phyloP scores from a whole-genome alignment of 768 basidiomycete genomes.

The Podaxis sp. region DNA sequence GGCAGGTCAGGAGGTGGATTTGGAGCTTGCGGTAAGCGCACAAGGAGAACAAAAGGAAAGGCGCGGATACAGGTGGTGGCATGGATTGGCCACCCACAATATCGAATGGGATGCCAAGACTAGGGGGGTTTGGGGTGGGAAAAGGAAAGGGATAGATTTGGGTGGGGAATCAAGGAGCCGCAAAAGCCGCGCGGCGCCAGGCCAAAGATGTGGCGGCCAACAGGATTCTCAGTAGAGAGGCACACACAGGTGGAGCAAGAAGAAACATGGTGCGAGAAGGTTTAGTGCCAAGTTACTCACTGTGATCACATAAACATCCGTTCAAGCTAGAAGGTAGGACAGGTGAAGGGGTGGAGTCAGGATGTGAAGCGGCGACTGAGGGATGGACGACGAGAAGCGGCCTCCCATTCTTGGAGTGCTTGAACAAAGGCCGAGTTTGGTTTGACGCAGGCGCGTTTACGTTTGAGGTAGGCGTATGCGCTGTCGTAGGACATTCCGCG shows the following conservation, averaged over 20 bases:
- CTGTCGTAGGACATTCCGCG: conserved; percentile 69
- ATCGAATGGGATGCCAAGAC: not conserved
- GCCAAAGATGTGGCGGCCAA: not conserved
- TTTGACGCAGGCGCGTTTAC: conserved; percentile 67
- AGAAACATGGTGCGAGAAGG: not conserved
- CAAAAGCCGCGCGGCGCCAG: not conserved
- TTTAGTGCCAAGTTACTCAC: not conserved
- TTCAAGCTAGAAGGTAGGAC: not conserved
- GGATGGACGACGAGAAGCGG: conserved; percentile 16
- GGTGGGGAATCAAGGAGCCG: not conserved
- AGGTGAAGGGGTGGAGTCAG: not conserved
- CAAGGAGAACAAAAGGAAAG: not conserved
- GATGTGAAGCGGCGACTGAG: conserved; percentile 19
- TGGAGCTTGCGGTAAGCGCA: not conserved
- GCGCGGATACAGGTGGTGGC: not conserved
- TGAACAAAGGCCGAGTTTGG: conserved; percentile 75
- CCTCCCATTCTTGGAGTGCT: conserved; percentile 57
- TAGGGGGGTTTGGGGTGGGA: not conserved
- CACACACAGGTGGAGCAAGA: not conserved
- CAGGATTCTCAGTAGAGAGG: not conserved
- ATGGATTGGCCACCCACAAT: not conserved
- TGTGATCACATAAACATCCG: not conserved
- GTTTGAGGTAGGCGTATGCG: conserved; percentile 55
- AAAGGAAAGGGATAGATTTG: not conserved
- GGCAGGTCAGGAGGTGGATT: not conserved